Evolutionary conservation across 768 basidiomycete species (phyloP).

Genomic region (Tricholoma matsutake): DNA sequence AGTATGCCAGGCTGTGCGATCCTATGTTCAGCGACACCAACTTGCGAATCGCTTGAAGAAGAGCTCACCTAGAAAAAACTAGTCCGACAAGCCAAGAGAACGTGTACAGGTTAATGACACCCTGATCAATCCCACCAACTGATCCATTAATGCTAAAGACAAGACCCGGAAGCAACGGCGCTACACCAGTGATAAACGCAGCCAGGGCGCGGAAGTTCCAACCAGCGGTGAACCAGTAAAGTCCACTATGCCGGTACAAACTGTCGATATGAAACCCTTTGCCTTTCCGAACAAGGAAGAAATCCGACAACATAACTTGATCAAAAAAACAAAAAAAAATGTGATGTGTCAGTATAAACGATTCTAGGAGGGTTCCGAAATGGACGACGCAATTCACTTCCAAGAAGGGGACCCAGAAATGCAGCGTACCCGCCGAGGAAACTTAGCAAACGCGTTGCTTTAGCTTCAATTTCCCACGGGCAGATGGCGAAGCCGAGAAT

Average conservation of each 20-base stretch:
- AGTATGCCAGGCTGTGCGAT: no score
- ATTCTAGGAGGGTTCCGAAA: not conserved
- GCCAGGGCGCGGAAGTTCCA: not conserved
- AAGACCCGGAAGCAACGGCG: not conserved
- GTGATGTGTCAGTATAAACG: not conserved
- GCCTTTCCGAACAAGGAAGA: not conserved
- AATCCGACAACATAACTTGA: not conserved
- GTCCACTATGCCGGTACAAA: not conserved
- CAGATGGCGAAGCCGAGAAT: not conserved
- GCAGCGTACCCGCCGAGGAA: not conserved
- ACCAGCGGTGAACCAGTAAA: not conserved
- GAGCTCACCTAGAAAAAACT: not conserved
- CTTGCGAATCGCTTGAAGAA: no score
- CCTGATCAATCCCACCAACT: not conserved
- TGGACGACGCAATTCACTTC: not conserved
- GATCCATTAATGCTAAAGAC: not conserved
- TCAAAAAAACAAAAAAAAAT: no score
- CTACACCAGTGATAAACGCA: not conserved
- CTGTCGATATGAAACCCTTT: not conserved
- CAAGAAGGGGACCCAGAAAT: not conserved
- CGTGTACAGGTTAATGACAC: not conserved
- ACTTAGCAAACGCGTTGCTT: not conserved
- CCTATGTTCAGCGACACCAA: no score
- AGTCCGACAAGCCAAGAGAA: not conserved
- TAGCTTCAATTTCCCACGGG: no score